These are phyloP conservation scores for Microbotryum violaceum DNA, from an alignment of 1,284 basidiomycete species.

Conservation along the genomic window DNA sequence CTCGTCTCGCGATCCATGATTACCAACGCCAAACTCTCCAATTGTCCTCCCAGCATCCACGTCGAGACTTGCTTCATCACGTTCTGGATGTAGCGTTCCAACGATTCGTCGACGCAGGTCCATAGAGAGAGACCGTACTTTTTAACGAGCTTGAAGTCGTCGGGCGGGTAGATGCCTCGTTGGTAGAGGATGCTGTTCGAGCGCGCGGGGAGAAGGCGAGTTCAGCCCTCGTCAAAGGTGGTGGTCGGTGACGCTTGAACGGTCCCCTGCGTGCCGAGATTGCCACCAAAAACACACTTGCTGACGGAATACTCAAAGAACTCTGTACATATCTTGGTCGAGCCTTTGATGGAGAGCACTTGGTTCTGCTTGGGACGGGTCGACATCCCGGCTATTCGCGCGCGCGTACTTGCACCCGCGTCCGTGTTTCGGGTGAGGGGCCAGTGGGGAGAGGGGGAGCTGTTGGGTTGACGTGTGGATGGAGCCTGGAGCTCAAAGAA, in stretches of 20 bases:
- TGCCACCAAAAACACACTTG: conserved; percentile 55
- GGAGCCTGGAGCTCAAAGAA: background rate
- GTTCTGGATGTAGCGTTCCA: conserved; percentile 86
- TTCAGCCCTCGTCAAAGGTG: background rate
- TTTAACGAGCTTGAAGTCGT: conserved; percentile 97
- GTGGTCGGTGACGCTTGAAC: background rate
- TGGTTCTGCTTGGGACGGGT: conserved; percentile 26
- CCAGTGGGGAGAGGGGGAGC: background rate
- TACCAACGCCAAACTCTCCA: conserved; percentile 86
- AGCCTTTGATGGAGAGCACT: conserved; percentile 79
- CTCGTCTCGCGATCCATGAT: conserved; percentile 92
- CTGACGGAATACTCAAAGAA: conserved; percentile 98
- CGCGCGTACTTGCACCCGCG: background rate
- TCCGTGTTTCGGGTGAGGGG: background rate
- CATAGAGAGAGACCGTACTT: conserved; percentile 96
- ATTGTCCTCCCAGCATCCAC: conserved; percentile 70
- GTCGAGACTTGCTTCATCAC: conserved; percentile 74
- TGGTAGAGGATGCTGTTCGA: conserved; percentile 80
- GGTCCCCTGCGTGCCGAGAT: background rate
- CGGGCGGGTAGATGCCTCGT: conserved; percentile 90
- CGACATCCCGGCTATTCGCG: conserved; percentile 8
- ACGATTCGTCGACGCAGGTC: conserved; percentile 81
- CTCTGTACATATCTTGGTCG: conserved; percentile 89
- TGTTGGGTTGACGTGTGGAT: background rate
- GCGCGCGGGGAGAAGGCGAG: conserved; percentile 15